Evolutionary conservation across 2,329 filamentous ascomycete genomes (phyloP), one percentile per base, ranked within the genome.

Genomic region (Hyphodiscus sp.): DNA sequence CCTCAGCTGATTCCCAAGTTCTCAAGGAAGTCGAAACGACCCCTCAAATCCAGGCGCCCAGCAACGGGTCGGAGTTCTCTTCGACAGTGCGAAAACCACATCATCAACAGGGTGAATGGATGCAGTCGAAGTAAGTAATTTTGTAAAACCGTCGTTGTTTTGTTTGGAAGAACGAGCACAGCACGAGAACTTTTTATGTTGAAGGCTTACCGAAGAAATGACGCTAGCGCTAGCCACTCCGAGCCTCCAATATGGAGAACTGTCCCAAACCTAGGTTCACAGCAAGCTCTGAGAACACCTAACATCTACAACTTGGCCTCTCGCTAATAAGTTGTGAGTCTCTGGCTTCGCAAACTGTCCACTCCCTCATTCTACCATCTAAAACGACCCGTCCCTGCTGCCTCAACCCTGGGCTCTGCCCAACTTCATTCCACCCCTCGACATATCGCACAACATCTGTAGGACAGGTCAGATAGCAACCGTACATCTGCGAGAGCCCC

Each of bases 1-100:
- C 82, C 83, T 76, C 81, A 78, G 80, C 83, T 86, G 83, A 86
- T 86, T 86, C 83, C 83, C 77, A 78, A 75, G 72, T 76, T 78
- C 73, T 85, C 81, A 77, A 71, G 71, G 77, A 74, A 72, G 75
- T 79, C 78, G 71, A 71, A 80, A 83, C 73, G 79, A 80, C 76
- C 74, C 73, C 77, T 83, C 81, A 79, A 83, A 78, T 73, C 73
- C 79, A 78, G 83, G 83, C 80, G 83, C 83, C 83, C 83, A 86
- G 83, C 81, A 76, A 85, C 79, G 81, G 81, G 81, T 78, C 51
- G 50, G 64, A 63, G 73, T 75, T 73, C 60, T 86, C 81, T 86
- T 72, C 82, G 82, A 68, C 81, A 83, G 83, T 79, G 78, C 80
- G 80, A 84, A 82, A 83, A 83, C 81, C 82, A 72, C 72, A 73